Conservation (phyloP, 2,329 filamentous ascomycete genomes). For the Paecilomyces formosus region DNA sequence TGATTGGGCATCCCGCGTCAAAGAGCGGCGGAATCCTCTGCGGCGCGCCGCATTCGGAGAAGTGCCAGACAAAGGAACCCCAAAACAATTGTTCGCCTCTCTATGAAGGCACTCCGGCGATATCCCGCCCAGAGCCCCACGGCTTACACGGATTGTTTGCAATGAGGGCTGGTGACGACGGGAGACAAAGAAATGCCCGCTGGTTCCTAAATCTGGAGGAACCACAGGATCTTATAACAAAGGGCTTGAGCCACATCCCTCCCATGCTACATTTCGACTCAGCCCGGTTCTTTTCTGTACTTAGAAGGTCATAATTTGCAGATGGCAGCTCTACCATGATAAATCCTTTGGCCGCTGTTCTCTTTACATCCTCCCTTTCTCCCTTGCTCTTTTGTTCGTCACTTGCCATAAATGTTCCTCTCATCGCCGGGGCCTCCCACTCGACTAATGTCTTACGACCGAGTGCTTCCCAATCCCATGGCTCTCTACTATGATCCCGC, state of each 20-base stretch:
- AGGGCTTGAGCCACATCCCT: constrained; percentile 6
- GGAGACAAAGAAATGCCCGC: constrained; percentile 10
- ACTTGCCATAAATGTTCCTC: constrained; percentile 3
- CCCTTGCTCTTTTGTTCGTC: constrained; percentile 7
- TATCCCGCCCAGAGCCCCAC: constrained; percentile 3
- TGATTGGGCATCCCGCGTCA: constrained; percentile 16
- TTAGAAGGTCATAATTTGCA: constrained; percentile 6
- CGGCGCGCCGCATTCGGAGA: constrained; percentile 22
- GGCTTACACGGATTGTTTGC: constrained; percentile 13
- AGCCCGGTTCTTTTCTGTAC: background rate
- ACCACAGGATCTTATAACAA: constrained; percentile 6
- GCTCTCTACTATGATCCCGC: constrained; percentile 34
- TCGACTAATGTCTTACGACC: constrained; percentile 38
- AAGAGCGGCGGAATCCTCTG: constrained; percentile 11
- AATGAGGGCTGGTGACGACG: constrained; percentile 7
- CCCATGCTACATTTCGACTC: background rate
- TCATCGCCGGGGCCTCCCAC: background rate
- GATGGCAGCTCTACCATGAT: constrained; percentile 6
- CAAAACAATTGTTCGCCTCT: constrained; percentile 15
- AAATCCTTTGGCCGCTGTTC: constrained; percentile 12
- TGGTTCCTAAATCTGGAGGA: constrained; percentile 8
- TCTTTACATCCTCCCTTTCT: constrained; percentile 10
- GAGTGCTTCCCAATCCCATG: constrained; percentile 38
- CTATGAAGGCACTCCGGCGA: constrained; percentile 1
- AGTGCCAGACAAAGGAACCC: constrained; percentile 25